These are phyloP conservation scores for Penicillium lagena DNA, from an alignment of 495 filamentous ascomycete species.

Conservation along the genomic window DNA sequence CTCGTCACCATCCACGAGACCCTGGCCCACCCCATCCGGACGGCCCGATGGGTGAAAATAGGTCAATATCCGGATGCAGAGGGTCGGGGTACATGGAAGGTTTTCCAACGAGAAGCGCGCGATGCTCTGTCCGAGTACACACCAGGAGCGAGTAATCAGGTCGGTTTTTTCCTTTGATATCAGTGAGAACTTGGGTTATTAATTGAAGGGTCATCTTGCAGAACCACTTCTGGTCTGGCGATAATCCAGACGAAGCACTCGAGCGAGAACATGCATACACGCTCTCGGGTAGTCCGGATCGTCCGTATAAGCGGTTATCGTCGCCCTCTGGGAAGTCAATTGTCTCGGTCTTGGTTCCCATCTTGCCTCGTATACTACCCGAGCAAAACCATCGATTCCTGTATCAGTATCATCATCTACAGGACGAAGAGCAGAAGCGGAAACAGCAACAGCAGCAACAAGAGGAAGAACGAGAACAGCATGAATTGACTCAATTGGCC, in stretches of 20 bases:
- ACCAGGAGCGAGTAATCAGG: slow-evolving; percentile 1
- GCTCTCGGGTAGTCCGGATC: neutral
- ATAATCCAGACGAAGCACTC: neutral
- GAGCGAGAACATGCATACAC: neutral
- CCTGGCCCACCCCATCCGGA: slow-evolving; percentile 9
- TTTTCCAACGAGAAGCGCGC: slow-evolving; percentile 2
- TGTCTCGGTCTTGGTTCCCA: slow-evolving; percentile 7
- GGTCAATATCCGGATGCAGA: slow-evolving; percentile 1
- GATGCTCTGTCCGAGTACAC: neutral
- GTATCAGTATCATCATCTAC: no score
- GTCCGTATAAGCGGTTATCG: neutral
- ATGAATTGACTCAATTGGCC: no score
- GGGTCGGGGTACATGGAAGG: slow-evolving; percentile 1
- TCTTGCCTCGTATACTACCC: neutral
- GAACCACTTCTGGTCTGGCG: no score
- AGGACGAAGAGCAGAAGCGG: neutral
- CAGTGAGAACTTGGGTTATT: no score
- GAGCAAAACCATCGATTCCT: neutral
- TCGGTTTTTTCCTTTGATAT: neutral
- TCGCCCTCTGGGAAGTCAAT: neutral
- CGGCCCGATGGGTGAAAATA: slow-evolving; percentile 5
- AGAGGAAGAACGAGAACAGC: no score
- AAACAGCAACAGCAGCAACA: neutral
- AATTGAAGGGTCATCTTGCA: no score
- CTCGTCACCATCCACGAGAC: slow-evolving; percentile 4